These are phyloP conservation scores for Cladosporium sp. DNA, from an alignment of 2,329 filamentous ascomycete genomes.

Conservation along the genomic window DNA sequence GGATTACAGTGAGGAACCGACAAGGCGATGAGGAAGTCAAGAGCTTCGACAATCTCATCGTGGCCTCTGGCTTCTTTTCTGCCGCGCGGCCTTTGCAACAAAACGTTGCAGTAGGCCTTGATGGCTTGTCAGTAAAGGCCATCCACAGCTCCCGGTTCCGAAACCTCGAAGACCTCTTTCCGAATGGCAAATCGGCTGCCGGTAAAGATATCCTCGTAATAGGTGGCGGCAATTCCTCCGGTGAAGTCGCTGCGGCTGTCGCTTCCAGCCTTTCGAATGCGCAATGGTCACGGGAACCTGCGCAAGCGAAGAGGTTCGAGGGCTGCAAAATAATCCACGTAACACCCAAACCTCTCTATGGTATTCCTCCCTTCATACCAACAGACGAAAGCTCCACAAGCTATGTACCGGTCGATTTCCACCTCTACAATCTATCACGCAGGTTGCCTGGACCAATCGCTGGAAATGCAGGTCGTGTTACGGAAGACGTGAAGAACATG, in stretches of 20 bases:
- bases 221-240: conserved; percentile 76
- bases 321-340: conserved; percentile 61
- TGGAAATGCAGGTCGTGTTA: conserved; percentile 60
- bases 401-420: conserved; percentile 68
- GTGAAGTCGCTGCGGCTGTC: conserved; percentile 68
- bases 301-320: conserved; percentile 21
- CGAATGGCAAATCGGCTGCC: conserved; percentile 8
- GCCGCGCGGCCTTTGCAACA: conserved; percentile 52
- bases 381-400: conserved; percentile 34
- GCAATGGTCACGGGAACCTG: conserved; percentile 43
- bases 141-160: conserved; percentile 66
- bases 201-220: conserved; percentile 64
- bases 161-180: conserved; percentile 38
- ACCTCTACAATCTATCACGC: conserved; percentile 62
- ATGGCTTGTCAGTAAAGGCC: conserved; percentile 35
- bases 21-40: conserved; percentile 15
- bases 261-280: conserved; percentile 65
- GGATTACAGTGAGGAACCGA: conserved; percentile 16
- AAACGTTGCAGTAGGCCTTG: conserved; percentile 26
- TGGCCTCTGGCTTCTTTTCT: conserved; percentile 73
- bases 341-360: conserved; percentile 64
- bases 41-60: conserved; percentile 64
- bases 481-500: conserved; percentile 40
- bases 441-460: conserved; percentile 52
- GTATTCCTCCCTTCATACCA: conserved; percentile 52